Conservation (phyloP, 495 filamentous ascomycete species). For the Aspergillus mulundensis region DNA sequence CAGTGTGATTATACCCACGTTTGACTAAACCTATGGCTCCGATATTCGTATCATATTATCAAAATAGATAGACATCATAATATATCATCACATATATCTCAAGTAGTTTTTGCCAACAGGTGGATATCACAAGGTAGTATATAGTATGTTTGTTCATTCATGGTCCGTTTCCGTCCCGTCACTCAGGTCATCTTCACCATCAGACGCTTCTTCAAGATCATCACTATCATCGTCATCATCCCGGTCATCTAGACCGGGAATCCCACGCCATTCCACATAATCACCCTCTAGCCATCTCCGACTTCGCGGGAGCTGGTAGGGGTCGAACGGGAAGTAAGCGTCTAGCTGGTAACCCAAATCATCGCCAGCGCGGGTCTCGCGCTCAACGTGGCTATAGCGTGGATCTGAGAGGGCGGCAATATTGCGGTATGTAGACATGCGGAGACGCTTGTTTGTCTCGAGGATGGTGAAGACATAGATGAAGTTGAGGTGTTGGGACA, state of each 20-base stretch:
- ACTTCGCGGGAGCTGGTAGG: slow-evolving; percentile 81
- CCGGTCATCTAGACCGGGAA: slow-evolving; percentile 66
- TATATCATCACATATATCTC: slow-evolving; percentile 6
- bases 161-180: slow-evolving; percentile 39
- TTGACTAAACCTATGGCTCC: background rate
- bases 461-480: slow-evolving; percentile 83
- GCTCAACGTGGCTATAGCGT: slow-evolving; percentile 42
- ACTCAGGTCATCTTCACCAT: slow-evolving; percentile 30
- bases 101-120: background rate
- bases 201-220: slow-evolving; percentile 29
- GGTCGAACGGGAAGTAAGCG: slow-evolving; percentile 95
- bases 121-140: background rate
- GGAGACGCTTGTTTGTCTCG: slow-evolving; percentile 84
- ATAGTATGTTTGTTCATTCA: slow-evolving; percentile 18
- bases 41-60: background rate
- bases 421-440: slow-evolving; percentile 59
- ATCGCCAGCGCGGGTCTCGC: slow-evolving; percentile 60
- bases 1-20: too few relatives aligned
- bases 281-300: slow-evolving; percentile 80
- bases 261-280: slow-evolving; percentile 78
- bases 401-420: slow-evolving; percentile 29
- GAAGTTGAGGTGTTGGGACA: slow-evolving; percentile 77
- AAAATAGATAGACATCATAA: background rate
- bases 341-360: slow-evolving; percentile 76
- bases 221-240: slow-evolving; percentile 49